These are phyloP conservation scores for Citrullus mucosospermus DNA, from an alignment of 306 rosid genomes.

Conservation along the genomic window DNA sequence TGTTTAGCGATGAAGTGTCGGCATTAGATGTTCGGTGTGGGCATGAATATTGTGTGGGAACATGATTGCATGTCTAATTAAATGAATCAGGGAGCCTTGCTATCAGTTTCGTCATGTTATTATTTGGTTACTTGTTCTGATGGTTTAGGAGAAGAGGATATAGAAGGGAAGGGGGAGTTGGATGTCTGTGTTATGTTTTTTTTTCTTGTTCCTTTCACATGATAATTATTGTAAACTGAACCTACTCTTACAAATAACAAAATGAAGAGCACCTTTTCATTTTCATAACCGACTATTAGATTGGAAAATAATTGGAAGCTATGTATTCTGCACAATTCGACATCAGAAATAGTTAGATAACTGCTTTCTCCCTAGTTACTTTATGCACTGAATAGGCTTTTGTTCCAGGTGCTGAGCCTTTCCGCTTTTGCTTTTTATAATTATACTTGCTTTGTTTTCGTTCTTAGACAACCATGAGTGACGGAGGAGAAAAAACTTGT, in stretches of 20 bases:
- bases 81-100: background rate
- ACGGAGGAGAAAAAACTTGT: slow-evolving; percentile 86
- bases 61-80: background rate
- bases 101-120: background rate
- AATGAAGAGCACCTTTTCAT: background rate
- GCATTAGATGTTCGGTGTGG: background rate
- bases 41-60: background rate
- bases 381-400: background rate
- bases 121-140: background rate
- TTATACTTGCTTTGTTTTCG: background rate
- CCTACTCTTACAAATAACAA: background rate
- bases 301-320: background rate
- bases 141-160: background rate
- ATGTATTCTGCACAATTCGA: background rate
- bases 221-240: background rate
- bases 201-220: background rate
- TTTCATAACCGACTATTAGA: background rate
- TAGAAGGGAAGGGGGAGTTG: background rate
- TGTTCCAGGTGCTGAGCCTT: background rate
- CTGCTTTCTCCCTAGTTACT: background rate
- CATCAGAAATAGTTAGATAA: background rate
- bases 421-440: background rate
- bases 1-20: background rate
- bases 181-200: background rate
- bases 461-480: slow-evolving; percentile 72